Evolutionary conservation across 75 land plant species (phyloP), one percentile per base, ranked within the genome.

Genomic region (Cupressus sempervirens): DNA sequence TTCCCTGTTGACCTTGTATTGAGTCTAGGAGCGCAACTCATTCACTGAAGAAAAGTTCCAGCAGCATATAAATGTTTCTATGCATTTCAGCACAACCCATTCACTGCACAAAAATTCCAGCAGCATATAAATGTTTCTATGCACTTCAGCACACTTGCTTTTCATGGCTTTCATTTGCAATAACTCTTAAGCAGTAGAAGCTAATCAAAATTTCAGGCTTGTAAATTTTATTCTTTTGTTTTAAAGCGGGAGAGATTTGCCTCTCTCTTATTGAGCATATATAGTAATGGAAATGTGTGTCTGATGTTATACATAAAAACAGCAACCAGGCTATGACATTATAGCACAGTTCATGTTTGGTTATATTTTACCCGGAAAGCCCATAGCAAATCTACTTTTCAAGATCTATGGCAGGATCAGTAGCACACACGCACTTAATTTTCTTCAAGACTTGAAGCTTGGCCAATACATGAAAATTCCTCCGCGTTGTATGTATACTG

Each of bases 401-500:
- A 97, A 97, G 91, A 94, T 95, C 35, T 97, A 97, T 85, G 99
- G 99, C 1, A 82, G 93, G 53, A 95, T 97, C 88, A 97, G 97
- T 85, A 95, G 92, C 36, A 62, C 91, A 50, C 99, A 97, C 76
- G 95, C 98, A 18, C 93, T 95, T 26, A 90, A 93, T 32, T 95
- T 97, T 87, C 87, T 95, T 30, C 79, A 91, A 75, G 99, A 96
- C 72, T 93, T 97, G n/a, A 97, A 97, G 85, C 96, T 96, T 48
- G 98, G 98, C 12, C 95, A 94, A 84, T 96, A 94, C 90, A 96
- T 96, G 96, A 96, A 96, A 85, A 95, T 97, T 53, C 99, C 98
- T 68, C 99, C 99, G 16, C 87, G 99, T 12, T 93, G 95, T 89
- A 97, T 97, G 99, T 97, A 93, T 90, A 88, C 87, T 50, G 98